Conservation (phyloP, 257 asterid species). For the Salvia miltiorrhiza region DNA sequence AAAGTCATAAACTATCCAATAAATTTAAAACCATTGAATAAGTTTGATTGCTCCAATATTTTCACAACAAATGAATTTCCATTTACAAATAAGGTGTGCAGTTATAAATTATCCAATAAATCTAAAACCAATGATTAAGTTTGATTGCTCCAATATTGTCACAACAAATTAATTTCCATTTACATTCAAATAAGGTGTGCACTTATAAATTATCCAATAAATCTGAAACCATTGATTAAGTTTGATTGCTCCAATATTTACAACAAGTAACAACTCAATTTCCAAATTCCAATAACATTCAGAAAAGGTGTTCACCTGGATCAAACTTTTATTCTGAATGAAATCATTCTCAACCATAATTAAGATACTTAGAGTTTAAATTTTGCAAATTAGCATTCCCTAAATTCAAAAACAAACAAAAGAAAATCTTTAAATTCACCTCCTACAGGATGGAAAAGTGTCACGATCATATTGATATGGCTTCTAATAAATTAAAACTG, state of each 20-base stretch:
- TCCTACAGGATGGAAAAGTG: neutral
- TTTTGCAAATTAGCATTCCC: neutral
- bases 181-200: neutral
- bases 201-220: neutral
- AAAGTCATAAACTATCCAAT: neutral
- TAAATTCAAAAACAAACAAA: neutral
- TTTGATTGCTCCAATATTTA: neutral
- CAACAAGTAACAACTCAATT: too few species aligned
- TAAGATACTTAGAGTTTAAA: neutral
- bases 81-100: neutral
- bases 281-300: neutral
- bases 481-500: neutral
- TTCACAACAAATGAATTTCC: neutral
- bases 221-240: neutral
- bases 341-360: neutral
- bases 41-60: neutral
- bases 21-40: neutral
- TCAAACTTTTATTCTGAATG: neutral
- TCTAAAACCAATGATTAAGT: neutral
- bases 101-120: neutral
- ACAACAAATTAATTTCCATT: neutral
- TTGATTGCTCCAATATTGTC: neutral
- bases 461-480: neutral
- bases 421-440: neutral
- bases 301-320: neutral